Percentiles rank a stretch among this genome's conserved stretches.
Conservation (phyloP, 2,329 filamentous ascomycete genomes). For the Epichloe elymi region DNA sequence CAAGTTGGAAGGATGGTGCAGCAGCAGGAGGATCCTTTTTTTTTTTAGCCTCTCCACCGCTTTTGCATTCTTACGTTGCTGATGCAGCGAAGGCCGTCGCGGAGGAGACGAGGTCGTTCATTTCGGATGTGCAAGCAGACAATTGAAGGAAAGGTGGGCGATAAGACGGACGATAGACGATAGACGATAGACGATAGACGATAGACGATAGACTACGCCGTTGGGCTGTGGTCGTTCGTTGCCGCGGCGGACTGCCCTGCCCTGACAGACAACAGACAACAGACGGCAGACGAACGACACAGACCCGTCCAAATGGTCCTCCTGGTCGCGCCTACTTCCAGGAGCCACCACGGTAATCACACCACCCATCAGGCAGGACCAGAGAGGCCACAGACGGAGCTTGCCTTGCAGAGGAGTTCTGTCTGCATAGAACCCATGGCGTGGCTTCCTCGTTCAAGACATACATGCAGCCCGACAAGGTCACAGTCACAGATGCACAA, state of each 20-base stretch:
- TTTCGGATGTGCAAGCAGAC: not conserved
- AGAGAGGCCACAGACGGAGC: not conserved
- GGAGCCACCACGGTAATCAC: too few species aligned
- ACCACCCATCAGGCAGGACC: too few species aligned
- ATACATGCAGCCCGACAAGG: not conserved
- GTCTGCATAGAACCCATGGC: not conserved
- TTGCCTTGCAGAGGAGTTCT: not conserved
- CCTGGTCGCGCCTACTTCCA: too few species aligned
- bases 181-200: not conserved
- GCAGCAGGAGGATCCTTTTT: not conserved
- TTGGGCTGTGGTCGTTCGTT: not conserved
- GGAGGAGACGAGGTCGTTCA: not conserved
- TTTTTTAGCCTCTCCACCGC: not conserved
- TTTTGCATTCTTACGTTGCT: not conserved
- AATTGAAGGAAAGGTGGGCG: not conserved
- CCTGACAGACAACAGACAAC: not conserved
- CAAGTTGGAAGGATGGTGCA: constrained; percentile 3
- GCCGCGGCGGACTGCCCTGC: not conserved
- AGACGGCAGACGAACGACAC: too few species aligned
- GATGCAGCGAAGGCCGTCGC: not conserved
- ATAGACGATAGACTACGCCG: not conserved
- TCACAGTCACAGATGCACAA: not conserved
- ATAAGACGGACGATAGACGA: not conserved
- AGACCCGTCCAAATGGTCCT: not conserved
- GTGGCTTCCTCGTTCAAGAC: not conserved